These are phyloP conservation scores for Rhizopogon salebrosus DNA, from an alignment of 768 basidiomycete genomes.

Conservation along the genomic window DNA sequence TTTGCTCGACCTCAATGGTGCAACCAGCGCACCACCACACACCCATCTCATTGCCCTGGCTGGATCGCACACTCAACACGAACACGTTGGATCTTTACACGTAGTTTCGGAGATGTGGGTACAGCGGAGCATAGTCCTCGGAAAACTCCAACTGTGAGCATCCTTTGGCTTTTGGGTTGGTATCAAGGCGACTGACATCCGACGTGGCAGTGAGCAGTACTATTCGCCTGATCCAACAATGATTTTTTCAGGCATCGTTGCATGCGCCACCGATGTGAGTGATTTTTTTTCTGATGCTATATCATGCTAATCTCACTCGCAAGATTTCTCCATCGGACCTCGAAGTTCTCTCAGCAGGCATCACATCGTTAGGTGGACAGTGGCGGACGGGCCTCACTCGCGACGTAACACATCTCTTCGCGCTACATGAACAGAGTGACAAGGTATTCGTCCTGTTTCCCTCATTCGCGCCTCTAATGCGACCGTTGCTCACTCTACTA, in stretches of 20 bases:
- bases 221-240: conserved; percentile 75
- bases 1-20: conserved; percentile 52
- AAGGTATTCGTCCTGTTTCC: conserved; percentile 34
- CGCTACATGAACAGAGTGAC: conserved; percentile 41
- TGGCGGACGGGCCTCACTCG: conserved; percentile 71
- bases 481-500: not conserved
- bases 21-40: conserved; percentile 41
- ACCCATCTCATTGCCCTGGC: conserved; percentile 46
- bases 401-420: conserved; percentile 87
- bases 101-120: conserved; percentile 58
- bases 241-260: conserved; percentile 81
- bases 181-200: conserved; percentile 2
- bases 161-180: not conserved
- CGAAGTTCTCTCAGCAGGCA: conserved; percentile 68
- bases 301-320: conserved; percentile 1
- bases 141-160: conserved; percentile 52
- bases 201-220: conserved; percentile 39
- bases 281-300: not conserved
- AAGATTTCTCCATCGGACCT: conserved; percentile 61
- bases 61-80: conserved; percentile 43
- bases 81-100: conserved; percentile 19
- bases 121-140: conserved; percentile 56
- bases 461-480: not conserved
- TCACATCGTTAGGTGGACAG: conserved; percentile 76
- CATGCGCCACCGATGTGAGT: conserved; percentile 62